Conservation (phyloP, 768 basidiomycete species). For the Trametes sanguinea region DNA sequence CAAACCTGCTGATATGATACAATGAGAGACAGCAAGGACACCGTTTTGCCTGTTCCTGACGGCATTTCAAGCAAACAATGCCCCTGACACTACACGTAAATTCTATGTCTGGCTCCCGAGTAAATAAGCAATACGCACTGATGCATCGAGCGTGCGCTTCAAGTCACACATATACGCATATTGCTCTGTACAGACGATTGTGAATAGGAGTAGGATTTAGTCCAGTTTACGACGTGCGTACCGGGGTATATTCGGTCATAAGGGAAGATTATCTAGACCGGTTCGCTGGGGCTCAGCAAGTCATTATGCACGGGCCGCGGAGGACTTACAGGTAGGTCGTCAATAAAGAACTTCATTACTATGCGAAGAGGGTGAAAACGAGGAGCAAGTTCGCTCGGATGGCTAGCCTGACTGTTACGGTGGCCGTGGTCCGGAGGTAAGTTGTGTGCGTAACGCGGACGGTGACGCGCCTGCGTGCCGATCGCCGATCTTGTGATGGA, state of each 20-base stretch:
- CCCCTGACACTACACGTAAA: conserved; percentile 54
- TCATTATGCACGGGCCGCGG: too few species aligned
- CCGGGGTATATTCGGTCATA: conserved; percentile 97
- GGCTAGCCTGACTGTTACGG: conserved; percentile 1
- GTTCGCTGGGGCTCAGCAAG: neutral
- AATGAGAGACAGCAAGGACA: conserved; percentile 91
- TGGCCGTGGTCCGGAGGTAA: conserved; percentile 24
- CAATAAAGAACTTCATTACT: conserved; percentile 40
- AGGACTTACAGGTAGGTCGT: conserved; percentile 46
- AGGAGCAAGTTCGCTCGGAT: neutral
- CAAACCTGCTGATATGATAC: conserved; percentile 94
- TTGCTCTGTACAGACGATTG: conserved; percentile 66
- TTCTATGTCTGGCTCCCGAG: neutral
- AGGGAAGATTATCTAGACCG: conserved; percentile 77
- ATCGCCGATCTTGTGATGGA: conserved; percentile 2
- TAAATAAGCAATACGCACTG: conserved; percentile 46
- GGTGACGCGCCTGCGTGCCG: conserved; percentile 12
- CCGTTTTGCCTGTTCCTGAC: conserved; percentile 98
- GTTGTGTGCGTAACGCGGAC: conserved; percentile 6
- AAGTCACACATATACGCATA: conserved; percentile 99
- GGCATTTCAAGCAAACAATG: conserved; percentile 99
- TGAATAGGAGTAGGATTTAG: conserved; percentile 8
- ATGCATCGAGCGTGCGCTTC: conserved; percentile 93
- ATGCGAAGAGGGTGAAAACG: neutral
- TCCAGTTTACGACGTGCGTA: conserved; percentile 36